Evolutionary conservation across 129 eudicot species (phyloP), one percentile per base, ranked within the genome.

Genomic region (Tagetes patula): DNA sequence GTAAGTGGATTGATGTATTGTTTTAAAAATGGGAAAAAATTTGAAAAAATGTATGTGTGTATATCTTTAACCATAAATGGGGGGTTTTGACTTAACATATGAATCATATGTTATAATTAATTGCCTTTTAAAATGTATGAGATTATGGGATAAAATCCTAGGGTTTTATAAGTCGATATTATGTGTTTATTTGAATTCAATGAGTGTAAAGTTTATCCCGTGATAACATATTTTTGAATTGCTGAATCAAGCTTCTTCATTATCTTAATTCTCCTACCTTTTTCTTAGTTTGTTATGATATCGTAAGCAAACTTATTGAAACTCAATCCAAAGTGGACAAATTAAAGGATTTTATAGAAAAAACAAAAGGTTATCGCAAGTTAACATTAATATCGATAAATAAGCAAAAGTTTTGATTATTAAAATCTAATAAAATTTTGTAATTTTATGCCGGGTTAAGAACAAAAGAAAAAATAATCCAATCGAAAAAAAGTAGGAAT

Each of bases 31-130:
- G 39, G 5, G 11, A 67, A 1, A 8, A 45, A 14, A 39, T 63
- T 33, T 6, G 8, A 58, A 31, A 56, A 56, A 52, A 52, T 0
- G 1, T 14, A 52, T 1, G 33, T 5, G 33, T 2, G 8, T 7
- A 3, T 31, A 69, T 69, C 42, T 64, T n/a, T 10, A n/a, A 7
- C 48, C 13, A 65, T 65, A 41, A 65, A 65, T 41, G 27, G 72
- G 31, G 58, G 12, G 56, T 9, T 45, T 67, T 67, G 72, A 67
- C 41, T 46, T 67, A 2, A 4, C 5, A 20, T 65, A 65, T 27
- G 4, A 2, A 0, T 30, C 0, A 14, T 20, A 20, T 20, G 12
- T 12, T 63, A 38, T 11, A 13, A 11, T 10, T 34, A 36, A 39
- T 36, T 61, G 11, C 43, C 27, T 9, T 34, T 4, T 9, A 2